These are phyloP conservation scores for Saksenaea oblongispora DNA, from an alignment of 371 early-diverging fungal genomes.

Conservation along the genomic window DNA sequence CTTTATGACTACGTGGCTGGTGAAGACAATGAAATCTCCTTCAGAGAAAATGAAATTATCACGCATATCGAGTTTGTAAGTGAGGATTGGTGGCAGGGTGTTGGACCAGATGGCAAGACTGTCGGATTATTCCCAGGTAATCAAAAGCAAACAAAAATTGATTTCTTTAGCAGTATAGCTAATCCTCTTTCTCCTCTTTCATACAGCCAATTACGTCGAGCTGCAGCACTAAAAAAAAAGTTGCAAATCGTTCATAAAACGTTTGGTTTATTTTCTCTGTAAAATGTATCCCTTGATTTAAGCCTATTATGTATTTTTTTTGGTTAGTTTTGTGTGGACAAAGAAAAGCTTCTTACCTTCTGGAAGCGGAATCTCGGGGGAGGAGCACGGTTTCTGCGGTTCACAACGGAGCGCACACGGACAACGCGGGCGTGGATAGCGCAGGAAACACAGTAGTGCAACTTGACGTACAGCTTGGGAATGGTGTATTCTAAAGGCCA, in stretches of 20 bases:
- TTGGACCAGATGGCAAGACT: constrained; percentile 51
- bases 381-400: constrained; percentile 94
- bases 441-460: constrained; percentile 98
- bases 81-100: constrained; percentile 94
- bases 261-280: not conserved
- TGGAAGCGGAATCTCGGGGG: constrained; percentile 89
- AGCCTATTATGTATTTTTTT: not conserved
- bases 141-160: not conserved
- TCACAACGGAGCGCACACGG: constrained; percentile 91
- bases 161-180: no score
- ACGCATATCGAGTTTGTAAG: constrained; percentile 78
- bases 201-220: constrained; percentile 23
- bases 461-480: constrained; percentile 98
- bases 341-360: constrained; percentile 30
- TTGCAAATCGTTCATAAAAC: not conserved
- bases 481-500: constrained; percentile 93
- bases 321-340: not conserved
- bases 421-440: constrained; percentile 98
- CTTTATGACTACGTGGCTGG: constrained; percentile 86
- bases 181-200: not conserved
- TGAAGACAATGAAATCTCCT: constrained; percentile 88
- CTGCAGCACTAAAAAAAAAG: constrained; percentile 12
- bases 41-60: constrained; percentile 76
- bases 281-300: not conserved
- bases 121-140: constrained; percentile 81